Evolutionary conservation across 148 eudicot genomes (phyloP), one percentile per base, ranked within the genome.

Genomic region (Rhododendron kiyosumense): DNA sequence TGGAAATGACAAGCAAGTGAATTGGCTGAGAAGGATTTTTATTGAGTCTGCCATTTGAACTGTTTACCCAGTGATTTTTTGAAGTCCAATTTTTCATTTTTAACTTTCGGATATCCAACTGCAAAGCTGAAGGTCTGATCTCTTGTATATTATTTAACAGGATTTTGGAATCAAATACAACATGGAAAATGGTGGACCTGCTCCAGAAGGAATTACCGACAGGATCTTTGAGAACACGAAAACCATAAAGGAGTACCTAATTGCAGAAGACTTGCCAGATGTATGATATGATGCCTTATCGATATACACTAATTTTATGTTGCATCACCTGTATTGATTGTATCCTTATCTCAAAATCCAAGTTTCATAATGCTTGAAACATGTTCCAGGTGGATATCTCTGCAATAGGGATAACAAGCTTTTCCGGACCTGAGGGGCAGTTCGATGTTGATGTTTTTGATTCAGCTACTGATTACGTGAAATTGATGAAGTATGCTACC

Each of bases 121-220:
- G 79, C 76, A 32, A 69, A 75, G 59, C 51, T 79, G 22, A 46
- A 20, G 41, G 51, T 85, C 30, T 81, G 49, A 30, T 41, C 28
- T 86, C 32, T 54, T 41, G 65, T 84, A 54, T 65, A 32, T 76
- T 84, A 82, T 71, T 18, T 73, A 80, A 80, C 96, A 97, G 99
- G 99, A 97, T 87, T 97, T 97, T 79, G 99, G 99, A 88, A 92
- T 95, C 46, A 97, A 97, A 85, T 97, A 97, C 89, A 97, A 97
- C 92, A 97, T 97, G 99, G 98, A 94, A 90, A 95, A 97, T 91
- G 99, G 99, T 85, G 99, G 99, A 46, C 99, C 99, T 43, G 99
- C 99, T 85, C 98, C 94, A 69, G 99, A 97, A 89, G 96, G 93
- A 85, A 92, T 97, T 77, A 97, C 99, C 46, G 89, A 95, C 86